Percentiles rank a stretch among this genome's conserved stretches.
These are phyloP conservation scores for Populus ilicifolia DNA, from an alignment of 345 rosid genomes.

Conservation along the genomic window DNA sequence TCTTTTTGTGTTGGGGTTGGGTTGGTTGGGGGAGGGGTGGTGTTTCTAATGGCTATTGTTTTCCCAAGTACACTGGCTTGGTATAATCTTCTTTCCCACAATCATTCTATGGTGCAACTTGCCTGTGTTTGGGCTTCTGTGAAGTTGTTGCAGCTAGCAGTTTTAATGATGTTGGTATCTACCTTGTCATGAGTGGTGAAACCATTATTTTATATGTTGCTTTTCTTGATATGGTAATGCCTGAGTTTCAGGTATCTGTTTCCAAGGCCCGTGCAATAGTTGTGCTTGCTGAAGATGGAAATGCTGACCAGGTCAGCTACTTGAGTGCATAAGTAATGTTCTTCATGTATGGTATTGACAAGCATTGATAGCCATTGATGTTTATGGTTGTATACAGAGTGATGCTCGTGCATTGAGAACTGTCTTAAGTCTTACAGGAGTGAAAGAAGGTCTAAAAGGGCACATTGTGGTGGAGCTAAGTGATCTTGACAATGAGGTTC, in stretches of 20 bases:
- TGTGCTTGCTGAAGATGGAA: constrained; percentile 75
- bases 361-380: constrained; percentile 14
- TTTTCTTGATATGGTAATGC: constrained; percentile 11
- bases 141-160: constrained; percentile 5
- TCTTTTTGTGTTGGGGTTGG: no score
- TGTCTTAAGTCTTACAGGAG: constrained; percentile 68
- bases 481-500: constrained; percentile 74
- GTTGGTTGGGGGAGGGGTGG: no score
- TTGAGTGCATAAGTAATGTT: constrained; percentile 12
- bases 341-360: constrained; percentile 12
- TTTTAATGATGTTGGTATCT: constrained; percentile 2
- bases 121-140: neutral
- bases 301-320: constrained; percentile 72
- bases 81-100: neutral
- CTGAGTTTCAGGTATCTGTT: constrained; percentile 54
- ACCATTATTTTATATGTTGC: neutral
- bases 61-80: neutral
- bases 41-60: neutral
- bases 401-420: constrained; percentile 82
- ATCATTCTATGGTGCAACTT: neutral
- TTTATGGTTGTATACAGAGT: constrained; percentile 42
- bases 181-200: constrained; percentile 7
- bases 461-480: constrained; percentile 75
- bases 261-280: constrained; percentile 69
- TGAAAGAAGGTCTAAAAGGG: constrained; percentile 67